Percentiles rank a stretch among this genome's conserved stretches.
phyloP scores from a whole-genome alignment of 805 yeast genomes.

The Candida broadrunensis region DNA sequence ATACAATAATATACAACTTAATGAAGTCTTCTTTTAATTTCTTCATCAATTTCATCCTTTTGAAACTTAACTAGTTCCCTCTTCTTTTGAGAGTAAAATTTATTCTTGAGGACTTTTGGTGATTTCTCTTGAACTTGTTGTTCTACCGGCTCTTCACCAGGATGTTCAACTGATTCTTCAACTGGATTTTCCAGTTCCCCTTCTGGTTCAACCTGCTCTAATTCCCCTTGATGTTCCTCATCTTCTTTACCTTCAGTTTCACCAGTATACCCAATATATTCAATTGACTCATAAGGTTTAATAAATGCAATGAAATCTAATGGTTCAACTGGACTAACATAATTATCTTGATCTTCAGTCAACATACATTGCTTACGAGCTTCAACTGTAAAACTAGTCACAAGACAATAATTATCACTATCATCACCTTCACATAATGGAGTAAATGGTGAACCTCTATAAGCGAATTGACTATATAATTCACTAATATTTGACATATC shows the following conservation, averaged over 20 bases:
- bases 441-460: constrained; percentile 45
- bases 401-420: constrained; percentile 17
- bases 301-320: constrained; percentile 12
- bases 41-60: too few species aligned
- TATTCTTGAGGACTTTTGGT: too few species aligned
- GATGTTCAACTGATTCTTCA: neutral
- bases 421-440: constrained; percentile 6
- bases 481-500: constrained; percentile 24
- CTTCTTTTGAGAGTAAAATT: too few species aligned
- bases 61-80: too few species aligned
- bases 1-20: too few species aligned
- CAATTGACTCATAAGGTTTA: constrained; percentile 12
- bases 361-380: constrained; percentile 17
- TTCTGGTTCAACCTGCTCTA: neutral
- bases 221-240: neutral
- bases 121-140: neutral
- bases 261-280: constrained; percentile 5
- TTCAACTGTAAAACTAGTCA: constrained; percentile 17
- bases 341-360: constrained; percentile 19
- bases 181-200: neutral
- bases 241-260: neutral
- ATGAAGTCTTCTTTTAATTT: too few species aligned
- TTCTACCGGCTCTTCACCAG: neutral
- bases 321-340: constrained; percentile 10
- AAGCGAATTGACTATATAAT: constrained; percentile 5